Evolutionary conservation across 1,284 basidiomycete genomes (phyloP).

Genomic region (Xanthoconium separans): DNA sequence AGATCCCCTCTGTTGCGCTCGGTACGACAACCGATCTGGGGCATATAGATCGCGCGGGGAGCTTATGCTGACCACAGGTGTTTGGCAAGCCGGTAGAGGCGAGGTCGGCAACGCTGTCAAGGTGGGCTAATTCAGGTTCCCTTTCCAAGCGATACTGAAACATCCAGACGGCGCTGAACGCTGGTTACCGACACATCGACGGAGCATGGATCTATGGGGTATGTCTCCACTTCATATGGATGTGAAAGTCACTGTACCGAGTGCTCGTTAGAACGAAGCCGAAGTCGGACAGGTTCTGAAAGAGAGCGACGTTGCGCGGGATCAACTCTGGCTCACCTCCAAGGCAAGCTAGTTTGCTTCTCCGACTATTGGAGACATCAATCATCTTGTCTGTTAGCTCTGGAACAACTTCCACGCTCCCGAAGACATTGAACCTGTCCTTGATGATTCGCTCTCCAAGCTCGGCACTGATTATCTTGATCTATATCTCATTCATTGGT

Average conservation of each 20-base stretch:
- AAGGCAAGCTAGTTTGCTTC: slow-evolving; percentile 33
- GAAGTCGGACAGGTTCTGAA: slow-evolving; percentile 74
- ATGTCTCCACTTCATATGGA: slow-evolving; percentile 5
- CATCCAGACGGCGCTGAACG: slow-evolving; percentile 48
- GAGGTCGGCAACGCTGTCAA: slow-evolving; percentile 63
- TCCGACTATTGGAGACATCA: background rate
- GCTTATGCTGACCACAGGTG: slow-evolving; percentile 40
- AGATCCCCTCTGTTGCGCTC: slow-evolving; percentile 61
- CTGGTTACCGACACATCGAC: slow-evolving; percentile 76
- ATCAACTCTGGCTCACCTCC: slow-evolving; percentile 68
- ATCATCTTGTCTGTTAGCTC: slow-evolving; percentile 39
- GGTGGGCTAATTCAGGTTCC: slow-evolving; percentile 28
- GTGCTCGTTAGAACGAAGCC: slow-evolving; percentile 57
- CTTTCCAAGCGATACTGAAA: slow-evolving; percentile 1
- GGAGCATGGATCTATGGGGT: slow-evolving; percentile 70
- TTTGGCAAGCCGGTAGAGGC: slow-evolving; percentile 56
- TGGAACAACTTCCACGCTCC: slow-evolving; percentile 70
- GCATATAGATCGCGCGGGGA: background rate
- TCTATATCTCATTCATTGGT: slow-evolving; percentile 84
- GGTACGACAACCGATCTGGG: slow-evolving; percentile 34
- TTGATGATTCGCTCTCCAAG: slow-evolving; percentile 66
- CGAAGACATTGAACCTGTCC: slow-evolving; percentile 62
- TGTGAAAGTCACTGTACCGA: slow-evolving; percentile 5
- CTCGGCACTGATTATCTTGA: slow-evolving; percentile 81
- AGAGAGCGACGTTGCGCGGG: slow-evolving; percentile 54